Evolutionary conservation across 1,284 basidiomycete genomes (phyloP).

Genomic region (Trichosporon inkin): DNA sequence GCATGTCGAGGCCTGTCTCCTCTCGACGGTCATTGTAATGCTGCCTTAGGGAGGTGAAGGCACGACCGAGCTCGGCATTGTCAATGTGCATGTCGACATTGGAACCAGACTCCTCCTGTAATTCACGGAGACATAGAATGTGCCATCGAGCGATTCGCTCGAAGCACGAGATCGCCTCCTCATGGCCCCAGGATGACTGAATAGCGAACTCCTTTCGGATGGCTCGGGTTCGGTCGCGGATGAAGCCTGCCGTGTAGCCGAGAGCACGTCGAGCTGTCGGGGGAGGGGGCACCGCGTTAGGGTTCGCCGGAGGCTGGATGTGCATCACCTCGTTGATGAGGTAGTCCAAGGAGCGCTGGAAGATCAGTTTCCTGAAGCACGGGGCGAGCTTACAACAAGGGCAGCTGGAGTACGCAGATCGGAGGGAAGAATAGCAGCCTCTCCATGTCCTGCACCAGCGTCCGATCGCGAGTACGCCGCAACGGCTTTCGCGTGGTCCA

Average conservation of each 20-base stretch:
- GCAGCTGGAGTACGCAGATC: constrained; percentile 84
- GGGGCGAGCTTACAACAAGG: constrained; percentile 60
- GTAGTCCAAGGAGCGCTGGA: constrained; percentile 80
- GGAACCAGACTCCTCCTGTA: constrained; percentile 52
- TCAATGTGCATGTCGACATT: constrained; percentile 48
- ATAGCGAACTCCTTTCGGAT: constrained; percentile 93
- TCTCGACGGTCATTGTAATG: constrained; percentile 81
- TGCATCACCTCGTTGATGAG: constrained; percentile 78
- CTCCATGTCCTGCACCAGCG: constrained; percentile 59
- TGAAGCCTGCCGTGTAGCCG: constrained; percentile 57
- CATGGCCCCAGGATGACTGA: constrained; percentile 71
- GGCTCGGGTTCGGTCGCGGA: constrained; percentile 85
- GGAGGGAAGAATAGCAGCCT: constrained; percentile 68
- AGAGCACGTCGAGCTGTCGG: constrained; percentile 56
- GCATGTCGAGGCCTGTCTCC: constrained; percentile 53
- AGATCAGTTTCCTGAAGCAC: not conserved
- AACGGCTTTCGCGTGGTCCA: constrained; percentile 82
- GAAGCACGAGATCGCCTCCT: constrained; percentile 79
- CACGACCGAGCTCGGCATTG: constrained; percentile 41
- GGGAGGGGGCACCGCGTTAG: constrained; percentile 22
- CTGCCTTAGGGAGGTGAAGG: constrained; percentile 80
- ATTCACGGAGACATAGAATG: constrained; percentile 76
- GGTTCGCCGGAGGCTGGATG: constrained; percentile 49
- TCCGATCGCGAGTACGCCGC: constrained; percentile 89
- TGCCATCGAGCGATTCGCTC: constrained; percentile 93